Conservation (phyloP, 2,329 filamentous ascomycete genomes). For the Pseudocercospora fijiensis region DNA sequence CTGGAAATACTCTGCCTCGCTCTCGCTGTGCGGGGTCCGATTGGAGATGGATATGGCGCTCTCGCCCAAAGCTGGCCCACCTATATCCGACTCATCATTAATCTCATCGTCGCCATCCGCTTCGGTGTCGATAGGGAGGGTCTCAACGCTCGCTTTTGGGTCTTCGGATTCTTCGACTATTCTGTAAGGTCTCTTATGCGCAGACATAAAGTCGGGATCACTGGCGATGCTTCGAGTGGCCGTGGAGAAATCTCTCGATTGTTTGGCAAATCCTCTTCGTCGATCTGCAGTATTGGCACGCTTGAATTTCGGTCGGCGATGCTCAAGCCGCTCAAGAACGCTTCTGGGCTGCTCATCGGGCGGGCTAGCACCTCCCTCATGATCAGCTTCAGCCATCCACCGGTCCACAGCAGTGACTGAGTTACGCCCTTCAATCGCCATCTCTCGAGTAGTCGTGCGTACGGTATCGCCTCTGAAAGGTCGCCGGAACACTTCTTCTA, state of each 20-base stretch:
- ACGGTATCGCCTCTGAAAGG: slow-evolving; percentile 63
- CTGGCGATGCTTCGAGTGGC: slow-evolving; percentile 56
- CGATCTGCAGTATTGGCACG: slow-evolving; percentile 48
- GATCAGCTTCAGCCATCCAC: slow-evolving; percentile 76
- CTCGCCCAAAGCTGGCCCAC: slow-evolving; percentile 44
- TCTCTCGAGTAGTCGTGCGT: slow-evolving; percentile 51
- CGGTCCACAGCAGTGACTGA: slow-evolving; percentile 79
- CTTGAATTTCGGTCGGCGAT: slow-evolving; percentile 53
- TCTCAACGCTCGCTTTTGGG: slow-evolving; percentile 41
- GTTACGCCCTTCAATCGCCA: slow-evolving; percentile 61
- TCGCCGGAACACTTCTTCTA: slow-evolving; percentile 84
- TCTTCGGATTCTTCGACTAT: slow-evolving; percentile 48
- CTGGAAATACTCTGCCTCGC: slow-evolving; percentile 46
- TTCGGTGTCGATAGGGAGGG: slow-evolving; percentile 65
- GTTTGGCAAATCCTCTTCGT: slow-evolving; percentile 26
- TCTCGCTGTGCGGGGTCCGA: slow-evolving; percentile 28
- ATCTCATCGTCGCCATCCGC: slow-evolving; percentile 90
- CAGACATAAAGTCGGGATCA: slow-evolving; percentile 51
- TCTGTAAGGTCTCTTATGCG: slow-evolving; percentile 42
- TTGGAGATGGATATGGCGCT: slow-evolving; percentile 37
- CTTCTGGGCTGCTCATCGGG: slow-evolving; percentile 62
- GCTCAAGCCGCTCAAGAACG: slow-evolving; percentile 59
- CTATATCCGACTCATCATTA: slow-evolving; percentile 64
- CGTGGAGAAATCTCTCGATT: slow-evolving; percentile 50
- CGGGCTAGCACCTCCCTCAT: slow-evolving; percentile 55